A percentile compares a stretch with the other conserved stretches of the same genome.
phyloP scores from a whole-genome alignment of 1,284 basidiomycete species.

The Cutaneotrichosporon sp. region DNA sequence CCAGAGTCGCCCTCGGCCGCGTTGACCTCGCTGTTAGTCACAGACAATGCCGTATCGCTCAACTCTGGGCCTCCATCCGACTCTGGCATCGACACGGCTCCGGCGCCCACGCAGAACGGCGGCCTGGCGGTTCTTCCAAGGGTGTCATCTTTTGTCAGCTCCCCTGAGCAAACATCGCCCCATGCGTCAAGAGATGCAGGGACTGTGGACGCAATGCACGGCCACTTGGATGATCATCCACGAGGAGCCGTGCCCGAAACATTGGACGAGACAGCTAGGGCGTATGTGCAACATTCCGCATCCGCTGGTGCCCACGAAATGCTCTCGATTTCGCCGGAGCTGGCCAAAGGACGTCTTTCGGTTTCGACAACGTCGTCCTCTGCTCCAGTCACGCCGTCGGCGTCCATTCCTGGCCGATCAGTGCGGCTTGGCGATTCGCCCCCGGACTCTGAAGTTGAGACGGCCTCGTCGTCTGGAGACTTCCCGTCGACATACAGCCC shows the following conservation, averaged over 20 bases:
- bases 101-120: background rate
- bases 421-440: slow-evolving; percentile 1
- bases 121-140: background rate
- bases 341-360: background rate
- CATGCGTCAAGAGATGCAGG: background rate
- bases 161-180: background rate
- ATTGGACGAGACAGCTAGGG: background rate
- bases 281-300: background rate
- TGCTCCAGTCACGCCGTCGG: slow-evolving; percentile 1
- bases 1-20: background rate
- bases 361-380: slow-evolving; percentile 2
- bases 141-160: background rate
- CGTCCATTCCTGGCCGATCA: background rate
- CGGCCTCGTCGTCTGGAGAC: background rate
- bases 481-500: slow-evolving; percentile 35
- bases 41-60: slow-evolving; percentile 5
- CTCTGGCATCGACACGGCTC: background rate
- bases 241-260: background rate
- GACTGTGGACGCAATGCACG: background rate
- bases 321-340: slow-evolving; percentile 1
- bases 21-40: background rate
- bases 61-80: slow-evolving; percentile 9
- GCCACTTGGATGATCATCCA: slow-evolving; percentile 4
- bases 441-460: background rate
- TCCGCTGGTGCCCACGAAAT: background rate